A percentile compares a stretch with the other conserved stretches of the same genome.
Evolutionary conservation across 108 stramenopile genomes (phyloP).

Genomic region (Pseudonitzschia pungens): DNA sequence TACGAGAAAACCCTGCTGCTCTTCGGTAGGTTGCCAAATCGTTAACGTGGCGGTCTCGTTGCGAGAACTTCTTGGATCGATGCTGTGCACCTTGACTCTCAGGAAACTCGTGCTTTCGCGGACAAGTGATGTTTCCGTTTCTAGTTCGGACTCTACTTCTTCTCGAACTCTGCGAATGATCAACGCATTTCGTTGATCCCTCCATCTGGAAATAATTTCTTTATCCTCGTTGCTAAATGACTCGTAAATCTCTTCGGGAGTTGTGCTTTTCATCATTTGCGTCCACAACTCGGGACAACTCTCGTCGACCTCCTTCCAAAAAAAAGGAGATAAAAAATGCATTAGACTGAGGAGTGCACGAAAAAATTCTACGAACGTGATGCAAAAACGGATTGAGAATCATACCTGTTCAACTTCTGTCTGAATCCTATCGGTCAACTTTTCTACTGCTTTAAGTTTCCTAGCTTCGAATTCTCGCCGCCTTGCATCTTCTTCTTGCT

Average conservation of each 20-base stretch:
- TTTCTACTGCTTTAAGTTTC: constrained; percentile 47
- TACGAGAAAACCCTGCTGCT: constrained; percentile 55
- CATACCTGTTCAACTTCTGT: constrained; percentile 57
- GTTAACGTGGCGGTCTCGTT: constrained; percentile 50
- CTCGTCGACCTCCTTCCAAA: constrained; percentile 68
- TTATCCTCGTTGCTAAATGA: constrained; percentile 39
- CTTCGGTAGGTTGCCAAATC: constrained; percentile 74
- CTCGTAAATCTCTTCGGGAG: constrained; percentile 56
- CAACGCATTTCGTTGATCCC: constrained; percentile 44
- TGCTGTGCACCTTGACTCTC: constrained; percentile 44
- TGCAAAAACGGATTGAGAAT: not conserved
- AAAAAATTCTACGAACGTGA: not conserved
- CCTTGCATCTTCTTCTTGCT: constrained; percentile 57
- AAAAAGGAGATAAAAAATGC: not conserved
- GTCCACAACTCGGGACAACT: constrained; percentile 68
- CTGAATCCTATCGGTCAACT: constrained; percentile 47
- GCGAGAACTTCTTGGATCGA: constrained; percentile 1
- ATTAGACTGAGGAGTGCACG: too few relatives aligned
- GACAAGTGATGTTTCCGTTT: constrained; percentile 40
- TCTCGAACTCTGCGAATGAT: constrained; percentile 48
- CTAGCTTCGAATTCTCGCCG: constrained; percentile 45
- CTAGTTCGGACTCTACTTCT: constrained; percentile 60
- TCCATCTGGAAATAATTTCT: constrained; percentile 58
- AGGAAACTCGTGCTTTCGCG: constrained; percentile 61
- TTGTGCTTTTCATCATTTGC: constrained; percentile 36